Evolutionary conservation across 2,329 filamentous ascomycete genomes (phyloP).

Genomic region (Celoporthe dispersa): DNA sequence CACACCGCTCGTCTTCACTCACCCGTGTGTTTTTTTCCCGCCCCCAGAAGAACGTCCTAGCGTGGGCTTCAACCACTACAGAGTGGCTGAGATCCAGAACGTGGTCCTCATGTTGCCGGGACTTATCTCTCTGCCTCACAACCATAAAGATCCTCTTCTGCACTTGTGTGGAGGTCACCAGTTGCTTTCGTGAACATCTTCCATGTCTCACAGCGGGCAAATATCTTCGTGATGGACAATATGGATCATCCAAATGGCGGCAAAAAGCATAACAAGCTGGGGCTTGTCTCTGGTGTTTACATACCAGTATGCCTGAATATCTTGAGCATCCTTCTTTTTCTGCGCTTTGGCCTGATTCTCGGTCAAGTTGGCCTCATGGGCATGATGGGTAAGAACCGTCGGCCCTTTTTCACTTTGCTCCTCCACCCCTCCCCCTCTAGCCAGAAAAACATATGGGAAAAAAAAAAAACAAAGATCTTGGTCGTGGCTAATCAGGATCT

Average conservation of each 20-base stretch:
- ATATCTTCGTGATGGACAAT: constrained; percentile 25
- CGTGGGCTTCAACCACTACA: too few species aligned
- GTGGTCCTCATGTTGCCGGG: not conserved
- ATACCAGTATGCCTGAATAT: constrained; percentile 90
- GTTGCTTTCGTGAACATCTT: not conserved
- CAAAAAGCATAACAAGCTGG: constrained; percentile 64
- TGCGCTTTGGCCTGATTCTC: constrained; percentile 83
- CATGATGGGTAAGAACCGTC: constrained; percentile 67
- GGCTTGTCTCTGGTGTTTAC: constrained; percentile 79
- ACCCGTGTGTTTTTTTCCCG: not conserved
- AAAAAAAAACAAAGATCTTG: constrained; percentile 18
- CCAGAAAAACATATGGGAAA: not conserved
- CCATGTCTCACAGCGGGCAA: constrained; percentile 8
- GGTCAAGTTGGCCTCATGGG: constrained; percentile 80
- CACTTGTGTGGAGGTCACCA: not conserved
- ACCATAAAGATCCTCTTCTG: not conserved
- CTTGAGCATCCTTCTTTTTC: constrained; percentile 88
- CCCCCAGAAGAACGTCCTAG: not conserved
- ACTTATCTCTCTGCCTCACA: not conserved
- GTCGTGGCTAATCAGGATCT: constrained; percentile 16
- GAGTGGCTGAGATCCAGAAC: not conserved
- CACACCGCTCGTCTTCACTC: not conserved
- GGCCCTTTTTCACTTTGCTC: not conserved
- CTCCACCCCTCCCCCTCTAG: too few species aligned
- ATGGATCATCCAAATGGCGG: constrained; percentile 38